These are phyloP conservation scores for Metschnikowia shivogae DNA, from an alignment of 805 yeast species.

Conservation along the genomic window DNA sequence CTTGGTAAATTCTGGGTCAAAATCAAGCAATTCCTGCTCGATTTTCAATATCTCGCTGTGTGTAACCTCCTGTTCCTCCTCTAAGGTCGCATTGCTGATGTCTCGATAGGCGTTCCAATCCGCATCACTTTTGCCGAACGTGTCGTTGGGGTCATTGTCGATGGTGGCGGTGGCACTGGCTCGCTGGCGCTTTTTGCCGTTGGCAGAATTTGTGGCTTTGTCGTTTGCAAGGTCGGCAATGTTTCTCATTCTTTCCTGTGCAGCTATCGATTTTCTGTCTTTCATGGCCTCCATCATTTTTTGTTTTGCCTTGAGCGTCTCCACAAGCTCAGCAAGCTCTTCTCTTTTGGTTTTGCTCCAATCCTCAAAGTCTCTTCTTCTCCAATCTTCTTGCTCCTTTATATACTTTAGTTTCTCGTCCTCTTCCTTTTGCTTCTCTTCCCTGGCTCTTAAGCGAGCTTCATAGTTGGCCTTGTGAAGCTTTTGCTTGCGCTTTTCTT, in stretches of 20 bases:
- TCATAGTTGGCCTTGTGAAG: constrained; percentile 83
- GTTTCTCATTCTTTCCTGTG: constrained; percentile 88
- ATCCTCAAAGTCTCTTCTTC: constrained; percentile 64
- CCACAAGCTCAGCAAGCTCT: constrained; percentile 56
- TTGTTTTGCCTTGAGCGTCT: constrained; percentile 59
- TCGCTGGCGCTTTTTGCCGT: constrained; percentile 42
- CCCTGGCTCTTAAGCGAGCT: constrained; percentile 78
- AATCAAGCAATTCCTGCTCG: constrained; percentile 72
- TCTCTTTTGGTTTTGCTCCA: constrained; percentile 76
- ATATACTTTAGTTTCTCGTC: constrained; percentile 57
- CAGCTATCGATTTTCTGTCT: constrained; percentile 86
- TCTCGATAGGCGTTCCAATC: constrained; percentile 93
- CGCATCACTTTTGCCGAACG: constrained; percentile 91
- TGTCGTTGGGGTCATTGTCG: constrained; percentile 89
- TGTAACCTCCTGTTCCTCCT: constrained; percentile 76
- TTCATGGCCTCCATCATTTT: constrained; percentile 72
- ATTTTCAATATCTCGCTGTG: constrained; percentile 53
- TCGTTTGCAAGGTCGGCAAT: constrained; percentile 84
- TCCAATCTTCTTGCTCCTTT: constrained; percentile 69
- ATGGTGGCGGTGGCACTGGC: constrained; percentile 52
- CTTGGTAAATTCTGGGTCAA: constrained; percentile 79
- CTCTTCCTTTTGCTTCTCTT: constrained; percentile 67
- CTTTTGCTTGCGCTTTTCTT: constrained; percentile 82
- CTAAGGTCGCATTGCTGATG: constrained; percentile 69
- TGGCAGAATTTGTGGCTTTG: constrained; percentile 46